These are phyloP conservation scores for Emergomyces africanus DNA, from an alignment of 2,329 filamentous ascomycete genomes.

Conservation along the genomic window DNA sequence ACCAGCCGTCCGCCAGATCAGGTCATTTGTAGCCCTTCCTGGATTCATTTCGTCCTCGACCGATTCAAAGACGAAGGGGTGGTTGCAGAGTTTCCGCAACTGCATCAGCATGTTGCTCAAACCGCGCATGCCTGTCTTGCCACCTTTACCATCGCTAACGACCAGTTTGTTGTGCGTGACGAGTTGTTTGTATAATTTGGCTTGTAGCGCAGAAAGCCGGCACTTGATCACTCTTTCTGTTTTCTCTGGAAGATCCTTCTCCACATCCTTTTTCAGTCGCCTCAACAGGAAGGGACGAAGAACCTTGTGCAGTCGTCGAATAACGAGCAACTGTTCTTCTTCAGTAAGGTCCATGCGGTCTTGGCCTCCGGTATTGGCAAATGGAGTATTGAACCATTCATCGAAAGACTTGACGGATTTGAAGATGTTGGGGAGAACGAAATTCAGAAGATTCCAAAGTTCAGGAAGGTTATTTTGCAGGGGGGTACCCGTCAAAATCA, in stretches of 20 bases:
- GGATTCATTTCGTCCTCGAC: conserved; percentile 99
- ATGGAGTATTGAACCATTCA: conserved; percentile 99
- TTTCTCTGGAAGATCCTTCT: conserved; percentile 97
- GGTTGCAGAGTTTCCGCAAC: conserved; percentile 94
- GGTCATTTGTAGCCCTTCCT: conserved; percentile 71
- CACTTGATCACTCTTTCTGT: conserved; percentile 99
- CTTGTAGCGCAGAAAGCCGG: conserved; percentile 89
- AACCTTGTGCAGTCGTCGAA: conserved; percentile 96
- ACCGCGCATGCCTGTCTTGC: conserved; percentile 85
- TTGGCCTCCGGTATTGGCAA: conserved; percentile 93
- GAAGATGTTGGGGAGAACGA: conserved; percentile 96
- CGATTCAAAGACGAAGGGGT: conserved; percentile 96
- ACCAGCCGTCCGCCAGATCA: conserved; percentile 87
- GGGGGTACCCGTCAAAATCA: conserved; percentile 94
- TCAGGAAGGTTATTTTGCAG: conserved; percentile 95
- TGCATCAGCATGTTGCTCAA: conserved; percentile 99
- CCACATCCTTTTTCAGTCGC: conserved; percentile 98
- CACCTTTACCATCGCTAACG: conserved; percentile 88
- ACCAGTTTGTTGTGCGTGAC: conserved; percentile 89
- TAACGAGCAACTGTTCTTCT: conserved; percentile 98
- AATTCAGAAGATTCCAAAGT: conserved; percentile 96
- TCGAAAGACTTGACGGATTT: conserved; percentile 98
- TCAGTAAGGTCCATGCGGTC: conserved; percentile 98
- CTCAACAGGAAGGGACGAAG: conserved; percentile 91
- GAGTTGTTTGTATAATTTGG: conserved; percentile 94